Evolutionary conservation across 2,329 filamentous ascomycete species (phyloP).

Genomic region (Talaromyces rugulosus): DNA sequence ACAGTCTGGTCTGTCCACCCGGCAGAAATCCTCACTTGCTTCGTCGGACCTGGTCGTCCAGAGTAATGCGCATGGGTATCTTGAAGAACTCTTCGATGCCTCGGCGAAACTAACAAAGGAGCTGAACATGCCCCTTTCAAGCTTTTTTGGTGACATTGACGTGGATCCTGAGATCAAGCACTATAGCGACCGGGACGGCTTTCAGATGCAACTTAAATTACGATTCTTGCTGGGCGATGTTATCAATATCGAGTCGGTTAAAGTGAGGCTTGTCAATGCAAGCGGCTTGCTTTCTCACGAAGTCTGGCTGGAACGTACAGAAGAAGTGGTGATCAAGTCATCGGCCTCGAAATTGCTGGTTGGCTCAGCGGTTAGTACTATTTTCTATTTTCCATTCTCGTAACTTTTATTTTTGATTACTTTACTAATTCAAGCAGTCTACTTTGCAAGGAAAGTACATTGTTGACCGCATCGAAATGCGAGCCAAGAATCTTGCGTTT

Average conservation of each 20-base stretch:
- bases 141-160: conserved; percentile 68
- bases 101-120: conserved; percentile 55
- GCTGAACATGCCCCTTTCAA: conserved; percentile 62
- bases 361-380: conserved; percentile 41
- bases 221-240: conserved; percentile 69
- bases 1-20: conserved; percentile 27
- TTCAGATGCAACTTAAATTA: conserved; percentile 64
- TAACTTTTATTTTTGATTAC: neutral
- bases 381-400: conserved; percentile 8
- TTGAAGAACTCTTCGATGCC: conserved; percentile 43
- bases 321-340: conserved; percentile 47
- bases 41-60: conserved; percentile 27
- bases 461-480: conserved; percentile 66
- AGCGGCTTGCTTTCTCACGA: conserved; percentile 54
- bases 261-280: conserved; percentile 58
- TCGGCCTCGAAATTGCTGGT: conserved; percentile 53
- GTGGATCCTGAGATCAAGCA: conserved; percentile 68
- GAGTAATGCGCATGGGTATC: conserved; percentile 29
- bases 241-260: conserved; percentile 62
- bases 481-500: conserved; percentile 37
- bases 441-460: conserved; percentile 64
- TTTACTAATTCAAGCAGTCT: conserved; percentile 20
- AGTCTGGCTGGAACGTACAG: conserved; percentile 57
- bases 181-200: conserved; percentile 67
- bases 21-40: conserved; percentile 27